Percentiles rank a stretch among this genome's conserved stretches.
Evolutionary conservation across 1,284 basidiomycete genomes (phyloP).

Genomic region (Ustilago vetiveriae): DNA sequence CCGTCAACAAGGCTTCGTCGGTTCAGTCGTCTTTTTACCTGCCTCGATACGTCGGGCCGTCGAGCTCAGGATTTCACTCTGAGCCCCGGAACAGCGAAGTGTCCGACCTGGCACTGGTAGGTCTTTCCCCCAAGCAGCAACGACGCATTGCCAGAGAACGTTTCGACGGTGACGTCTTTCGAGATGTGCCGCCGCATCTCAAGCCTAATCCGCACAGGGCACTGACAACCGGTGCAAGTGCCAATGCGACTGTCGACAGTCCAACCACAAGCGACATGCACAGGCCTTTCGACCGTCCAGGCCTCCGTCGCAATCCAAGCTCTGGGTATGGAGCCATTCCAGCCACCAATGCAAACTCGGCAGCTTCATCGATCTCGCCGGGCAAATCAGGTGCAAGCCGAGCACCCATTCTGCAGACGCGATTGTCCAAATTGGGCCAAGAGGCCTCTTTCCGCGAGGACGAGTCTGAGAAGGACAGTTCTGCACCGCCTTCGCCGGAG

Average conservation of each 20-base stretch:
- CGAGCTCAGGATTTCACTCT: conserved; percentile 37
- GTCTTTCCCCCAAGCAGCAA: conserved; percentile 39
- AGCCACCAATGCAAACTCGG: conserved; percentile 24
- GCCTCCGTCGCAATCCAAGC: conserved; percentile 37
- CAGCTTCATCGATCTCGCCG: conserved; percentile 41
- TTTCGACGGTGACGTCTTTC: conserved; percentile 60
- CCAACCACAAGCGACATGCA: conserved; percentile 31
- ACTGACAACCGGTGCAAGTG: not conserved
- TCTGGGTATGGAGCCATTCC: conserved; percentile 26
- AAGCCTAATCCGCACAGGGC: conserved; percentile 15
- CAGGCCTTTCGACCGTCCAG: conserved; percentile 27
- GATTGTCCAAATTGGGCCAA: conserved; percentile 24
- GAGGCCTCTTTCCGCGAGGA: conserved; percentile 33
- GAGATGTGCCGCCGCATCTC: conserved; percentile 31
- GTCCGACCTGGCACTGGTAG: conserved; percentile 40
- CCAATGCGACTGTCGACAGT: conserved; percentile 13
- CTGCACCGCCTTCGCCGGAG: conserved; percentile 13
- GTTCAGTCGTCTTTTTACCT: conserved; percentile 48
- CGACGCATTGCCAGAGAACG: conserved; percentile 54
- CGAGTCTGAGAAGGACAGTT: conserved; percentile 6
- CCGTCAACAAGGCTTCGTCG: conserved; percentile 39
- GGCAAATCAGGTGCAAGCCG: conserved; percentile 14
- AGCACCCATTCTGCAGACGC: not conserved
- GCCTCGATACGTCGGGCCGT: conserved; percentile 30
- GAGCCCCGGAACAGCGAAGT: conserved; percentile 35